Evolutionary conservation across 2,329 filamentous ascomycete genomes (phyloP).

Genomic region (Triangularia verruculosa): DNA sequence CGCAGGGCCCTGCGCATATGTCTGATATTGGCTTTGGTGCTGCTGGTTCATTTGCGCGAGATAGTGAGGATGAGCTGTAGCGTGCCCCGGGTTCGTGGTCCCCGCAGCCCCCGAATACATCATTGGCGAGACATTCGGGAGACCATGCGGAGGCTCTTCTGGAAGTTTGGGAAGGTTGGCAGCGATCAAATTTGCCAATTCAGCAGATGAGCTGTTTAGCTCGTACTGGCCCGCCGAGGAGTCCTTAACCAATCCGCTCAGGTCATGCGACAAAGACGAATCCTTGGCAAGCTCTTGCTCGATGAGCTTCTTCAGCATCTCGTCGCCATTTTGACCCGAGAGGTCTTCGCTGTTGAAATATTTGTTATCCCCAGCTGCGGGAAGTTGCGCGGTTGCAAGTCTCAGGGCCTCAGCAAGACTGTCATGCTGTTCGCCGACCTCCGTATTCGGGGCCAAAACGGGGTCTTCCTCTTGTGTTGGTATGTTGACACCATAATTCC

Average conservation of each 20-base stretch:
- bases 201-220: neutral
- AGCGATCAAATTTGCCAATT: conserved; percentile 11
- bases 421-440: conserved; percentile 14
- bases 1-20: conserved; percentile 27
- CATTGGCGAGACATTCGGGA: conserved; percentile 14
- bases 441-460: neutral
- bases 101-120: conserved; percentile 11
- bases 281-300: neutral
- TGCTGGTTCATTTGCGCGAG: conserved; percentile 19
- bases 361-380: conserved; percentile 12
- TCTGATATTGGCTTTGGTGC: conserved; percentile 16
- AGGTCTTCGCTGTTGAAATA: conserved; percentile 8
- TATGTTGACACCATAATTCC: conserved; percentile 38
- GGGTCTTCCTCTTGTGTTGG: conserved; percentile 33
- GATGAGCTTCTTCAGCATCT: neutral
- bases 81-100: neutral
- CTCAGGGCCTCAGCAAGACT: conserved; percentile 25
- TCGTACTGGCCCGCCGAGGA: neutral
- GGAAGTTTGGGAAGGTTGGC: conserved; percentile 22
- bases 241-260: neutral
- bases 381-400: conserved; percentile 20
- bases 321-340: conserved; percentile 5
- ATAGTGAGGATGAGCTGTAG: conserved; percentile 19
- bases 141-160: conserved; percentile 17
- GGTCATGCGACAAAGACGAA: neutral